Percentiles rank a stretch among this genome's conserved stretches.
phyloP scores from a whole-genome alignment of 306 rosid species.

The Phaseolus lunatus region DNA sequence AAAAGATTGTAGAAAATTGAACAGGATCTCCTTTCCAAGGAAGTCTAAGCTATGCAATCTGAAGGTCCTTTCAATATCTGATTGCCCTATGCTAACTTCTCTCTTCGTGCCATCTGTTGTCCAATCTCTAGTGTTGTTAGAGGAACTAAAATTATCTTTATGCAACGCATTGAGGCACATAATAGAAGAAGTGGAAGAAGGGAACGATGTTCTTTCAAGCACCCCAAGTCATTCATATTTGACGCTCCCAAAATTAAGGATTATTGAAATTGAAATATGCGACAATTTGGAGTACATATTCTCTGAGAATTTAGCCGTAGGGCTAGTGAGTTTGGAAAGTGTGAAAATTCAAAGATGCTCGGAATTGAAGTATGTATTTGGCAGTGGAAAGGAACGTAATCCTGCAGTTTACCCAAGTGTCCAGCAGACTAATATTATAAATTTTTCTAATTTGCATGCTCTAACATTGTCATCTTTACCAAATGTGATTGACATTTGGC shows the following conservation, averaged over 20 bases:
- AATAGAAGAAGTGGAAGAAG: neutral
- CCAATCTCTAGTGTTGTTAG: conserved; percentile 7
- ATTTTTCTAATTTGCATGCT: neutral
- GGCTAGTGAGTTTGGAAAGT: neutral
- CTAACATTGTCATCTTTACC: fast-evolving
- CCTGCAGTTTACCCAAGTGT: too few species aligned
- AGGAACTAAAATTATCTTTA: neutral
- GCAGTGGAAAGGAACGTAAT: neutral
- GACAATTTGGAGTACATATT: conserved; percentile 23
- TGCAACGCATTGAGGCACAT: conserved; percentile 35
- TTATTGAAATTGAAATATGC: neutral
- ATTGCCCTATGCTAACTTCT: neutral
- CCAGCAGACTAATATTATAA: too few species aligned
- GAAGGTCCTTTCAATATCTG: neutral
- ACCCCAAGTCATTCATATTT: neutral
- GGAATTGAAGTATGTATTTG: conserved; percentile 30
- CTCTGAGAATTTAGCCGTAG: neutral
- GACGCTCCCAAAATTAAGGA: conserved; percentile 24
- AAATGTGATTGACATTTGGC: too few species aligned
- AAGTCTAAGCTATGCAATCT: conserved; percentile 29
- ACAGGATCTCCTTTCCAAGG: conserved; percentile 37
- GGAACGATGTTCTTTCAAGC: neutral
- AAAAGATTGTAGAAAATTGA: neutral
- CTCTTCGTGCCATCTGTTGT: conserved; percentile 9
- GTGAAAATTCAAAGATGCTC: too few species aligned